phyloP scores from a whole-genome alignment of 2,329 filamentous ascomycete genomes.

The Penicillium nordicum region DNA sequence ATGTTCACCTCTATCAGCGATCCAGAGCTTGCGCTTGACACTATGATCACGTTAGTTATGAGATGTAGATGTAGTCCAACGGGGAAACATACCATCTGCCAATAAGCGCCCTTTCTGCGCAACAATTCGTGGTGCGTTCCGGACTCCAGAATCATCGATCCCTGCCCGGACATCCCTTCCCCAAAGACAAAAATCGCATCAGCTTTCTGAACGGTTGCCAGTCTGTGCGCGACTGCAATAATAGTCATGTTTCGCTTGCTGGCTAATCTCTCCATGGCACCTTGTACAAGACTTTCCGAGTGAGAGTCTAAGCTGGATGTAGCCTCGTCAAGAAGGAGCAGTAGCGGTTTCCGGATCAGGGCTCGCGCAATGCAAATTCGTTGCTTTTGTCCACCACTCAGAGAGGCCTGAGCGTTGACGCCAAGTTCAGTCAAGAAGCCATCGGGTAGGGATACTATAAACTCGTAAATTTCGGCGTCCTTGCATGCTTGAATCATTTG shows the following conservation, averaged over 20 bases:
- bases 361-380: conserved; percentile 56
- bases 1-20: not conserved
- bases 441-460: conserved; percentile 52
- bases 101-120: conserved; percentile 1
- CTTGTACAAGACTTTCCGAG: conserved; percentile 64
- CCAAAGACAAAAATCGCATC: conserved; percentile 57
- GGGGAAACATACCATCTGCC: not conserved
- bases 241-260: conserved; percentile 59
- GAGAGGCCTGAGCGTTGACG: conserved; percentile 46
- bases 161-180: conserved; percentile 44
- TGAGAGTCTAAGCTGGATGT: conserved; percentile 62
- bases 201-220: conserved; percentile 5
- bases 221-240: conserved; percentile 51
- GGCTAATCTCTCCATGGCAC: conserved; percentile 61
- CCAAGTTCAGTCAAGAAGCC: conserved; percentile 51
- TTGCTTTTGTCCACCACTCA: conserved; percentile 57
- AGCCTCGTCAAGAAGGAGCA: conserved; percentile 59
- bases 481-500: conserved; percentile 47
- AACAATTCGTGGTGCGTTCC: conserved; percentile 1
- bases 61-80: too few species aligned
- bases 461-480: conserved; percentile 53
- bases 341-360: conserved; percentile 49
- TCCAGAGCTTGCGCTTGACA: conserved; percentile 6
- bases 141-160: conserved; percentile 51
- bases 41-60: not conserved